Conservation (phyloP, 495 filamentous ascomycete species). For the Aspergillus taichungensis region DNA sequence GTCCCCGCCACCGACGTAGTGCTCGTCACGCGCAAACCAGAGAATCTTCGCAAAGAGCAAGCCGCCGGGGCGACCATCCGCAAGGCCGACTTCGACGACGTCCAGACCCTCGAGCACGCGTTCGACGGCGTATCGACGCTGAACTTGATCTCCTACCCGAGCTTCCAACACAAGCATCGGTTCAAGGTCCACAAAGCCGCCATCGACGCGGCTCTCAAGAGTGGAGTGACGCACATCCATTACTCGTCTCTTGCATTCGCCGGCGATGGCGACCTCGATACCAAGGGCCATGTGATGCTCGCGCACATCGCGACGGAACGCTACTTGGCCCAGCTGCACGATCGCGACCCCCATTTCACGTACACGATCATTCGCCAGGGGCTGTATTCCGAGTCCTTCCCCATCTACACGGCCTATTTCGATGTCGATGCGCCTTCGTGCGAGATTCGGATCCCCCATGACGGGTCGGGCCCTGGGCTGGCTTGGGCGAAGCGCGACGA, state of each 20-base stretch:
- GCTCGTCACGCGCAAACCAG: slow-evolving; percentile 30
- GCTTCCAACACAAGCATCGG: slow-evolving; percentile 17
- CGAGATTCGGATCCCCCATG: slow-evolving; percentile 43
- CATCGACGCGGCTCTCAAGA: slow-evolving; percentile 47
- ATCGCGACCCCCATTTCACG: slow-evolving; percentile 14
- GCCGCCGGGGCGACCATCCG: slow-evolving; percentile 12
- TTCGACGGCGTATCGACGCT: slow-evolving; percentile 19
- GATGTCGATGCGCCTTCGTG: slow-evolving; percentile 20
- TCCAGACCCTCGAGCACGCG: slow-evolving; percentile 8
- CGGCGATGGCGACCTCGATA: slow-evolving; percentile 28
- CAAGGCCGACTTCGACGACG: slow-evolving; percentile 18
- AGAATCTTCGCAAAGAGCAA: slow-evolving; percentile 15
- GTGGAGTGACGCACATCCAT: slow-evolving; percentile 53
- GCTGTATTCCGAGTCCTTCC: slow-evolving; percentile 58
- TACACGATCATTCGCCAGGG: slow-evolving; percentile 54
- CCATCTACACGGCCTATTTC: slow-evolving; percentile 60
- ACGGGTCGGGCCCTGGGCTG: slow-evolving; percentile 35
- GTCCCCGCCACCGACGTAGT: slow-evolving; percentile 20
- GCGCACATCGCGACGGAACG: slow-evolving; percentile 57
- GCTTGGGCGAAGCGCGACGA: slow-evolving; percentile 47
- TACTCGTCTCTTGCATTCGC: slow-evolving; percentile 60
- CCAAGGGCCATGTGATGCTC: slow-evolving; percentile 53
- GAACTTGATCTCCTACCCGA: slow-evolving; percentile 25
- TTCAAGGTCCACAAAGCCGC: slow-evolving; percentile 39
- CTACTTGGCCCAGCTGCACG: slow-evolving; percentile 35